phyloP scores from a whole-genome alignment of 148 eudicot genomes.

The Cornus kousa region DNA sequence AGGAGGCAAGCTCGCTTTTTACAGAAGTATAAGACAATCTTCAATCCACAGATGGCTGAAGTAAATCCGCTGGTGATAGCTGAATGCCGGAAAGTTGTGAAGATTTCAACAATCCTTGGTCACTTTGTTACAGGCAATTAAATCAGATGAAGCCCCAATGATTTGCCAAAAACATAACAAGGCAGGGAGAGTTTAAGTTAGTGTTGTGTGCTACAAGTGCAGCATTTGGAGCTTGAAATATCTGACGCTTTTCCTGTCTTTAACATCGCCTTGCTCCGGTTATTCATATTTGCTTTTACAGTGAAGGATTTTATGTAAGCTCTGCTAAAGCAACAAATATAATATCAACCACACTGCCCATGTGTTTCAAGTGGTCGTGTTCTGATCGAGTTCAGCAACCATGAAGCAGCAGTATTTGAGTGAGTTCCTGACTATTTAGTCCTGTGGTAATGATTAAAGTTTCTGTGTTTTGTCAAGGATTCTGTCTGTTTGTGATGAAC shows the following conservation, averaged over 20 bases:
- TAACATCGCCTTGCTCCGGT: neutral
- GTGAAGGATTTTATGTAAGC: neutral
- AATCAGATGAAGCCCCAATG: too few relatives aligned
- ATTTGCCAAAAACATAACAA: too few relatives aligned
- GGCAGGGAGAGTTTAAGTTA: neutral
- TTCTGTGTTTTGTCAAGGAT: neutral
- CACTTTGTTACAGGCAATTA: too few relatives aligned
- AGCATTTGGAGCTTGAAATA: neutral
- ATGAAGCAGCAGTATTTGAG: conserved; percentile 7
- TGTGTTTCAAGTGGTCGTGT: neutral
- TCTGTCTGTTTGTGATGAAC: too few relatives aligned
- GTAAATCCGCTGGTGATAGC: neutral
- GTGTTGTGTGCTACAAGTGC: neutral
- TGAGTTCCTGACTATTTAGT: neutral
- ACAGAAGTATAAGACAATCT: neutral
- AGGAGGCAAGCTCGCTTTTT: conserved; percentile 1
- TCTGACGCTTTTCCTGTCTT: neutral
- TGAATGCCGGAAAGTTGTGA: too few relatives aligned
- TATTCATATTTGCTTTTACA: conserved; percentile 1
- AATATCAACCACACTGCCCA: neutral
- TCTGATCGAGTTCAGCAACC: neutral
- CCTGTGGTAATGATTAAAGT: neutral
- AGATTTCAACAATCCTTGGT: too few relatives aligned
- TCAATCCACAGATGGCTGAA: neutral
- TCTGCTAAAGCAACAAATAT: neutral